Base-by-base conservation (phyloP, 768 basidiomycete genomes). In the Lentinula sp. region DNA sequence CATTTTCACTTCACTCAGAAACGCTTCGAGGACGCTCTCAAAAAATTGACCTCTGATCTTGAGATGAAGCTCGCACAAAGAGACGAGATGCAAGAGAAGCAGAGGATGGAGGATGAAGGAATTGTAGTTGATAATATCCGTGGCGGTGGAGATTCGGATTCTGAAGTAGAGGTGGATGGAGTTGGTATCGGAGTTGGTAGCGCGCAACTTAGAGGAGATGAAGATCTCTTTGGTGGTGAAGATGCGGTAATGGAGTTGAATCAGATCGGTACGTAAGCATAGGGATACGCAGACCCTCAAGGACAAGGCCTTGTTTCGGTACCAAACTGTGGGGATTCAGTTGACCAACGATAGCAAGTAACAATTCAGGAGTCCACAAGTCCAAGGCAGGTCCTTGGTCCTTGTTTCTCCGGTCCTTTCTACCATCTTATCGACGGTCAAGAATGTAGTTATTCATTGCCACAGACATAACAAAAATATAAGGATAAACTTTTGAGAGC, bases 11-110 rank as follows among this genome's bases (percentile, higher is more conserved):
- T 55, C 16, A n/a, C 18, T 5, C 67, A 95, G 89, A 89, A 89
- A 83, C 94, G 94, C 39, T 95, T 96, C 73, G 93, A 95, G 70
- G 95, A 96, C 70, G 89, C 91, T 16, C 73, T 95, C 67, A 91
- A 87, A 78, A 97, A 96, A 73, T 79, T 97, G 52, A 83, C 86
- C 10, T 83, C 85, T 39, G 94, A 97, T 69, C 76, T 95, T 34
- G 94, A 95, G 65, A 86, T 87, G 82, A 95, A 95, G 70, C 75
- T 81, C 9, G 81, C 81, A 0, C 92, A 93, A 69, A 80, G 88
- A 60, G 91, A 93, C 65, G 89, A 89, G 66, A 74, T 93, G 70
- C 86, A 84, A 67, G 91, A 93, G 73, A 80, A 85, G 67, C 86
- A 86, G 66, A 80, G 88, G 48, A 72, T 86, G 69, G 80, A 80